Conservation (phyloP, 345 rosid genomes). For the Rhodomyrtus tomentosa region DNA sequence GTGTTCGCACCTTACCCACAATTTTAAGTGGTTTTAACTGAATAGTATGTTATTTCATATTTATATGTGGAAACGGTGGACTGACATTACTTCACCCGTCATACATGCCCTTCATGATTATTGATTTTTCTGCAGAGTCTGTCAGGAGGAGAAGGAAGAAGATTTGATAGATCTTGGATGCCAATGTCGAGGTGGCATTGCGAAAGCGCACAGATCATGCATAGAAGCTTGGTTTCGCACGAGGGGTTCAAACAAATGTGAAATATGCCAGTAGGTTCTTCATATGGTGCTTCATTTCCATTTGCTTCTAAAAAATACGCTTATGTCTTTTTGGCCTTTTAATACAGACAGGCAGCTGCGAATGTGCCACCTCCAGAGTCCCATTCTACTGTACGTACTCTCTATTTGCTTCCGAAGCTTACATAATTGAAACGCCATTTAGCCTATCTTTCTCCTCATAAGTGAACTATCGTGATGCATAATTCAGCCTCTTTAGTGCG, state of each 20-base stretch:
- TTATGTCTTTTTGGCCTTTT: conserved; percentile 1
- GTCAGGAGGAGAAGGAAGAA: conserved; percentile 88
- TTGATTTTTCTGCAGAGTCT: conserved; percentile 34
- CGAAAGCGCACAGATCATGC: conserved; percentile 68
- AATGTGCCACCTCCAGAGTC: conserved; percentile 69
- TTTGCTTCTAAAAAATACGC: not conserved
- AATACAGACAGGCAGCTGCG: conserved; percentile 52
- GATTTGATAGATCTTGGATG: conserved; percentile 74
- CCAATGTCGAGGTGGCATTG: conserved; percentile 77
- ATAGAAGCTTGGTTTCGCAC: conserved; percentile 82
- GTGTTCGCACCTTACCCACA: not conserved
- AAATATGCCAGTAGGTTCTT: conserved; percentile 75
- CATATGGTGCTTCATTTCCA: not conserved
- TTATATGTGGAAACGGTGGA: not conserved
- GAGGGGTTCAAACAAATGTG: conserved; percentile 79
- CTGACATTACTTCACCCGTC: not conserved
- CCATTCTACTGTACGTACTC: conserved; percentile 51
- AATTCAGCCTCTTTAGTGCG: not conserved
- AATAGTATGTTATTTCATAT: not conserved
- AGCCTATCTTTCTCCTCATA: not conserved
- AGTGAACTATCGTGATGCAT: not conserved
- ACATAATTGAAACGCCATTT: not conserved
- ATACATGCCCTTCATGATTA: not conserved
- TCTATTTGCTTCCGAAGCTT: not conserved
- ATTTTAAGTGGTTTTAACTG: not conserved